These are phyloP conservation scores for Aspergillus felis DNA, from an alignment of 2,329 filamentous ascomycete genomes.

Conservation along the genomic window DNA sequence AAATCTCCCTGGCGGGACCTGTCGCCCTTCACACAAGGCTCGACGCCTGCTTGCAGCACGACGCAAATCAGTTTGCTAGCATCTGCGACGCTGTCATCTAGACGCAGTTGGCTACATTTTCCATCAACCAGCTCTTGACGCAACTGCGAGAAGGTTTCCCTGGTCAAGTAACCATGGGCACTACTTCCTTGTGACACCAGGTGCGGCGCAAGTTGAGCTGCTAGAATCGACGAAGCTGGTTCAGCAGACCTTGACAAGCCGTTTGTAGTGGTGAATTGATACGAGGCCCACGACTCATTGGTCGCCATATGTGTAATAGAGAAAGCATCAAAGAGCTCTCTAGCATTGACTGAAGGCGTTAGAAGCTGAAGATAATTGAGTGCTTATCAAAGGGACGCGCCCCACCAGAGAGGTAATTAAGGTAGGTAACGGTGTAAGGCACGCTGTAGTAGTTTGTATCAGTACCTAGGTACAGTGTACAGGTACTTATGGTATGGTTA, in stretches of 20 bases:
- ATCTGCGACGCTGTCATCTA: conserved; percentile 66
- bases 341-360: neutral
- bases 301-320: conserved; percentile 22
- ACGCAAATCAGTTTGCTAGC: conserved; percentile 85
- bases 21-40: conserved; percentile 55
- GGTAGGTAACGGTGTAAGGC: too few relatives aligned
- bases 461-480: neutral
- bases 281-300: conserved; percentile 16
- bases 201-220: conserved; percentile 73
- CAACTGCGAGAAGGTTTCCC: conserved; percentile 71
- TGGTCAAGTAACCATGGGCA: conserved; percentile 58
- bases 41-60: conserved; percentile 73
- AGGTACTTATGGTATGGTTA: neutral
- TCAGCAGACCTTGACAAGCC: conserved; percentile 22
- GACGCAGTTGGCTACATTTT: conserved; percentile 42
- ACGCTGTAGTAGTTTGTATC: too few relatives aligned
- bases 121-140: conserved; percentile 60
- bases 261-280: conserved; percentile 14
- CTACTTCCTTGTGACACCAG: conserved; percentile 63
- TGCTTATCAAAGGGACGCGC: neutral
- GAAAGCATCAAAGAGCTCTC: conserved; percentile 1
- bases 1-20: conserved; percentile 51
- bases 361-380: neutral
- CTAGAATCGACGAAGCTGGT: conserved; percentile 69
- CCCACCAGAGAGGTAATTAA: too few relatives aligned